These are phyloP conservation scores for Jackrogersella multiformis DNA, from an alignment of 495 filamentous ascomycete genomes.

Conservation along the genomic window DNA sequence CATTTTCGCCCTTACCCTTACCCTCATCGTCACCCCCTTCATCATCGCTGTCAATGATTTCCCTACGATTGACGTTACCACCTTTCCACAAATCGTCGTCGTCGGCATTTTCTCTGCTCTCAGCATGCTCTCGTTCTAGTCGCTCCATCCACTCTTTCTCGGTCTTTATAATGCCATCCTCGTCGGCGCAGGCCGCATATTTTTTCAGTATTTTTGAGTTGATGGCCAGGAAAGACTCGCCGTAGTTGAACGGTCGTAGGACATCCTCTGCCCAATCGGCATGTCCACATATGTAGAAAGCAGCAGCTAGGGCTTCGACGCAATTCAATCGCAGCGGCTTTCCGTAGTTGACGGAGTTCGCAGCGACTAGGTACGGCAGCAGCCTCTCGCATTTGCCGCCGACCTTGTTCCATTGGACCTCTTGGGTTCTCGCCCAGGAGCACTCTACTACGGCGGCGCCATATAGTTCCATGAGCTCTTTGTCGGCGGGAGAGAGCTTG, in stretches of 20 bases:
- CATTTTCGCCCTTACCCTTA: constrained; percentile 49
- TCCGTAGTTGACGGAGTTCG: constrained; percentile 97
- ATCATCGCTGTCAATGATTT: constrained; percentile 62
- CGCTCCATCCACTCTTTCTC: constrained; percentile 88
- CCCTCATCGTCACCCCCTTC: constrained; percentile 62
- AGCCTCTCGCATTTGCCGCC: constrained; percentile 94
- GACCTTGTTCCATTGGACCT: constrained; percentile 90
- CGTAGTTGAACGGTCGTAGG: constrained; percentile 86
- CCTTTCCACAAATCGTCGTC: constrained; percentile 79
- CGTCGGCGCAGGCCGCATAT: constrained; percentile 83
- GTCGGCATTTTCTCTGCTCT: constrained; percentile 73
- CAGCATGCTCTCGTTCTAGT: constrained; percentile 87
- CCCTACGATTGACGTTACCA: constrained; percentile 82
- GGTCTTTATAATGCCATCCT: constrained; percentile 86
- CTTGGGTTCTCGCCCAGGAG: constrained; percentile 90
- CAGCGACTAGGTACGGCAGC: constrained; percentile 94
- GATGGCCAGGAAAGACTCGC: constrained; percentile 85
- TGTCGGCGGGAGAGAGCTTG: constrained; percentile 82
- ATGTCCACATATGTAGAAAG: constrained; percentile 91
- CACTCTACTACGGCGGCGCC: constrained; percentile 97
- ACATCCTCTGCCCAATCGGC: constrained; percentile 87
- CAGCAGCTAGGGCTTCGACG: constrained; percentile 91
- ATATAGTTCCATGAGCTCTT: constrained; percentile 79
- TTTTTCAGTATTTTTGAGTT: constrained; percentile 82
- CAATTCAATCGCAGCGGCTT: constrained; percentile 95